A percentile compares a stretch with the other conserved stretches of the same genome.
These are phyloP conservation scores for Brettanomyces bruxellensis DNA, from an alignment of 805 yeast species.

Conservation along the genomic window DNA sequence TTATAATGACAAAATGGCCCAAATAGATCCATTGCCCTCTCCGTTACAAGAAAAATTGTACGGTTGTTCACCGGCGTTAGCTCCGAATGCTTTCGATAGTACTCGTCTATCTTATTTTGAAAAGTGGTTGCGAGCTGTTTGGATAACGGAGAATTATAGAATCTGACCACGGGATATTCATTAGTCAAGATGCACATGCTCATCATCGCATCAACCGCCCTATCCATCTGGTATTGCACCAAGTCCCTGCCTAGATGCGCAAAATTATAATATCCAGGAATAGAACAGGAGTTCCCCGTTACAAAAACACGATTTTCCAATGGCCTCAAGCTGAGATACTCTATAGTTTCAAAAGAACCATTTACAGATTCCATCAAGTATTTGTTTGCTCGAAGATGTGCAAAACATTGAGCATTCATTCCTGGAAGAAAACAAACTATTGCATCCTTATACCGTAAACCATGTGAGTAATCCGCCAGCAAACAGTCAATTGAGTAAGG, in stretches of 20 bases:
- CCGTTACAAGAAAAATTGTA: constrained; percentile 67
- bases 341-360: constrained; percentile 21
- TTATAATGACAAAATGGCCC: constrained; percentile 87
- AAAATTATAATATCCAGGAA: constrained; percentile 70
- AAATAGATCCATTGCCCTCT: constrained; percentile 73
- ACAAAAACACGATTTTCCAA: constrained; percentile 64
- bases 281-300: constrained; percentile 49
- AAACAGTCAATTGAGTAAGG: constrained; percentile 67
- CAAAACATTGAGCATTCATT: constrained; percentile 18
- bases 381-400: constrained; percentile 9
- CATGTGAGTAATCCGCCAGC: constrained; percentile 66
- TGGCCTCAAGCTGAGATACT: constrained; percentile 46
- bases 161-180: constrained; percentile 82
- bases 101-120: constrained; percentile 63
- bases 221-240: constrained; percentile 47
- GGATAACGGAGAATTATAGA: constrained; percentile 46
- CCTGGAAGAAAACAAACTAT: constrained; percentile 55
- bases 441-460: constrained; percentile 71
- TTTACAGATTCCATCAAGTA: not conserved
- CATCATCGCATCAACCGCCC: constrained; percentile 57
- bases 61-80: constrained; percentile 43
- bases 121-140: constrained; percentile 57
- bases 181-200: constrained; percentile 71
- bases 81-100: constrained; percentile 59
- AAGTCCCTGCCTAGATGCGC: constrained; percentile 39